These are phyloP conservation scores for Diplodia mutila DNA, from an alignment of 2,329 filamentous ascomycete species.

Conservation along the genomic window DNA sequence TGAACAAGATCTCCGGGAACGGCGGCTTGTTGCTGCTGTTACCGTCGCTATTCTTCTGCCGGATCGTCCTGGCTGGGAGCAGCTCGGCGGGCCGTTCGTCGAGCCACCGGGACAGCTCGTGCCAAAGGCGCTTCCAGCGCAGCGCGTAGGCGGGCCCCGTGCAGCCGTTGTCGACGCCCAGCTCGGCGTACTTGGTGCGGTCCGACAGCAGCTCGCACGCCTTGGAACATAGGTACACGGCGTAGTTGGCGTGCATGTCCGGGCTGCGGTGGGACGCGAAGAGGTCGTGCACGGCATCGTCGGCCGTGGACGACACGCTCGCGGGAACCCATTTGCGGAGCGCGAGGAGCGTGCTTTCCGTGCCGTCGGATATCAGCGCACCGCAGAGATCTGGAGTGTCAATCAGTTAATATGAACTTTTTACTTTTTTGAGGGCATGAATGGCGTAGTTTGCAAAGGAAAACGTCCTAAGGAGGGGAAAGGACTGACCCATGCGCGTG, in stretches of 20 bases:
- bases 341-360: constrained; percentile 55
- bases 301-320: constrained; percentile 28
- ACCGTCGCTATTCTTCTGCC: constrained; percentile 34
- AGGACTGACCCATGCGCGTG: constrained; percentile 52
- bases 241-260: constrained; percentile 56
- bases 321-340: constrained; percentile 52
- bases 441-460: neutral
- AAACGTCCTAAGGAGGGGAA: neutral
- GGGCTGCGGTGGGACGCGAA: constrained; percentile 45
- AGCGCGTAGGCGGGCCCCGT: constrained; percentile 45
- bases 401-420: too few relatives aligned
- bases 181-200: constrained; percentile 54
- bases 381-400: constrained; percentile 52
- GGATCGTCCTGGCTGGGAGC: constrained; percentile 49
- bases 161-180: constrained; percentile 53
- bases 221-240: constrained; percentile 54
- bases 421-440: neutral
- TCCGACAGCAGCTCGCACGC: constrained; percentile 55
- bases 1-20: constrained; percentile 59
- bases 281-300: constrained; percentile 35
- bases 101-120: constrained; percentile 56
- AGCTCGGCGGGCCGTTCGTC: constrained; percentile 53
- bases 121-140: constrained; percentile 56
- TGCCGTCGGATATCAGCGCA: constrained; percentile 54
- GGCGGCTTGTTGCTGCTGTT: constrained; percentile 31